Base-by-base conservation (phyloP, 345 rosid species). In the Heritiera fomes region DNA sequence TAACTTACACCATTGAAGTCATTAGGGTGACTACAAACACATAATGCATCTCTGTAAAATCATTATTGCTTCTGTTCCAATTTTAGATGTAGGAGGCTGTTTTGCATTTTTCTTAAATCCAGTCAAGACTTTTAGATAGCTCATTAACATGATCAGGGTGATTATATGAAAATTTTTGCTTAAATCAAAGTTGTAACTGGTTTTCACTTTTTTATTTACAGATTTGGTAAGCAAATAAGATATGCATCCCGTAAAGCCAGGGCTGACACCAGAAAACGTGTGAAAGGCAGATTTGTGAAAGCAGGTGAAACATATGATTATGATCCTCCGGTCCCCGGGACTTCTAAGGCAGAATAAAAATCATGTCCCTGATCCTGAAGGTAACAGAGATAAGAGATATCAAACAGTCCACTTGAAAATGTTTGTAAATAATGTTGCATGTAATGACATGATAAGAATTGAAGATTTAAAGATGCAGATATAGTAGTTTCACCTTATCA, bases 261-360 rank as follows among this genome's bases (percentile, higher is more conserved):
- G 43, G 43, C 43, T 41, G 43, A 41, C 43, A 41, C 43, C 2
- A 41, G 43, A 5, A 41, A 41, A 41, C 43, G 6, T 41, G 43
- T 41, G 43, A 41, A 41, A 41, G 43, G 43, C 43, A 41, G 43
- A 41, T 41, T 41, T 41, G 43, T 41, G 43, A 41, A 41, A 41
- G 43, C 43, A 41, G 43, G 97, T 14, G 98, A 95, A 81, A 83
- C 82, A 13, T 88, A 90, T 80, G 98, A 91, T 65, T 88, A 88
- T 82, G 95, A 93, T 58, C 97, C 97, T 79, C 85, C 85, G 70
- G 55, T 17, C 18, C 85, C 17, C 69, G 81, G 50, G 79, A 85
- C 67, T 82, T 75, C 74, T 85, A 82, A 84, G 62, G 71, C 43
- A 12, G 47, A 67, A 61, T 64, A 9, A 18, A 11, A 71, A 28